Evolutionary conservation across 352 stramenopile species (phyloP), one percentile per base, ranked within the genome.

Genomic region (Aphanomyces euteiches): DNA sequence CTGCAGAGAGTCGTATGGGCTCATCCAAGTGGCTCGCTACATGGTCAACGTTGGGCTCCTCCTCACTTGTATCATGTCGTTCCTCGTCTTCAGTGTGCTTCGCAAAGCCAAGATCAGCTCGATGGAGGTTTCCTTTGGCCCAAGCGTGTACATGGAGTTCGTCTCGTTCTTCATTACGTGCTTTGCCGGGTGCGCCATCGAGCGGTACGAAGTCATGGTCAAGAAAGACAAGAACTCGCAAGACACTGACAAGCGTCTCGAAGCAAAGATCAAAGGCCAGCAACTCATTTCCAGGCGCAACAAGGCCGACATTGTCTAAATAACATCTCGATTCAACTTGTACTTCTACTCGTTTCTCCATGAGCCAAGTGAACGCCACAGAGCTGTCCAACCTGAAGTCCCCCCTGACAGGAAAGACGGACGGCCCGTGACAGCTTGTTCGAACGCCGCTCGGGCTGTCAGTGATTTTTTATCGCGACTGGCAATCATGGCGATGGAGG

Each of bases 131-230:
- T 28, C 47, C 37, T 67, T 56, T 40, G 47, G 59, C 47, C 7
- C 28, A 13, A 19, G 37, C 13, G 7, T 67, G n/a, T 67, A 67
- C 47, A 56, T 67, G 15, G 59, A 67, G 34, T 57, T 67, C 36
- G 28, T 36, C 15, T 28, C 59, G 1, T 57, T 56, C 28, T 53
- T 67, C 41, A 34, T 67, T 3, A 40, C 59, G 41, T 67, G 59
- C 19, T 57, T 67, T 67, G 41, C 59, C 5, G 59, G 17, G 15
- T 67, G 59, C 28, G 59, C 39, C 41, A 67, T 67, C 28, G 59
- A 67, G 19, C 15, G n/a, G 6, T 67, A 41, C 47, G 59, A 67
- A 41, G 15, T 12, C 41, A 67, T 3, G 1, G 19, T 56, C 7
- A 67, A 67, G 59, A 67, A 67, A 36, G 8, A 7, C 17, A 7